These are phyloP conservation scores for Candida pseudoglaebosa DNA, from an alignment of 805 yeast species.

Conservation along the genomic window DNA sequence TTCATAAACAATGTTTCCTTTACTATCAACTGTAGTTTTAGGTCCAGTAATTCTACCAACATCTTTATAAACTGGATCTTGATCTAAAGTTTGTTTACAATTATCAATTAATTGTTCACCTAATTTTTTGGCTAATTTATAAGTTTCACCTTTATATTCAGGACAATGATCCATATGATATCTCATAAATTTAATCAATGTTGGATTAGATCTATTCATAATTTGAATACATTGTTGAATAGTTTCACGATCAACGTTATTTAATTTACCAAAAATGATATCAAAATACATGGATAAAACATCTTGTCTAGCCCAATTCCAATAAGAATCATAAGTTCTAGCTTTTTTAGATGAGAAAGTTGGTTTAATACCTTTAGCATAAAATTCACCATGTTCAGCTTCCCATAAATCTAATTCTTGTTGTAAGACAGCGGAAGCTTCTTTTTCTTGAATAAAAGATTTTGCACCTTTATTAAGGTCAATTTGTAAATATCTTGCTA, in stretches of 20 bases:
- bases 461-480: constrained; percentile 91
- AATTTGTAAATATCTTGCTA: constrained; percentile 91
- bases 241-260: constrained; percentile 91
- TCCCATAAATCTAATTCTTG: constrained; percentile 88
- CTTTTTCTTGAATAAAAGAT: constrained; percentile 75
- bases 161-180: constrained; percentile 83
- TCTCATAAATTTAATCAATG: constrained; percentile 94
- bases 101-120: constrained; percentile 94
- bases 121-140: constrained; percentile 80
- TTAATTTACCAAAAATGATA: constrained; percentile 88
- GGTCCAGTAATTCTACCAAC: constrained; percentile 95
- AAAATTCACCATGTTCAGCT: constrained; percentile 81
- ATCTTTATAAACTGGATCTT: constrained; percentile 92
- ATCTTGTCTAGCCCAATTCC: constrained; percentile 99
- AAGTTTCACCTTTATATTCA: constrained; percentile 82
- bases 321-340: constrained; percentile 92
- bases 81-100: constrained; percentile 79
- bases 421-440: constrained; percentile 79
- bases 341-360: constrained; percentile 90
- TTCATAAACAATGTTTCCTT: constrained; percentile 80
- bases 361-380: constrained; percentile 88
- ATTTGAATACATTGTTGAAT: constrained; percentile 94
- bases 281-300: constrained; percentile 90
- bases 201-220: constrained; percentile 95
- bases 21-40: constrained; percentile 78